Evolutionary conservation across 805 yeast species (phyloP), one percentile per base, ranked within the genome.

Genomic region (Saturnispora gosingensis): DNA sequence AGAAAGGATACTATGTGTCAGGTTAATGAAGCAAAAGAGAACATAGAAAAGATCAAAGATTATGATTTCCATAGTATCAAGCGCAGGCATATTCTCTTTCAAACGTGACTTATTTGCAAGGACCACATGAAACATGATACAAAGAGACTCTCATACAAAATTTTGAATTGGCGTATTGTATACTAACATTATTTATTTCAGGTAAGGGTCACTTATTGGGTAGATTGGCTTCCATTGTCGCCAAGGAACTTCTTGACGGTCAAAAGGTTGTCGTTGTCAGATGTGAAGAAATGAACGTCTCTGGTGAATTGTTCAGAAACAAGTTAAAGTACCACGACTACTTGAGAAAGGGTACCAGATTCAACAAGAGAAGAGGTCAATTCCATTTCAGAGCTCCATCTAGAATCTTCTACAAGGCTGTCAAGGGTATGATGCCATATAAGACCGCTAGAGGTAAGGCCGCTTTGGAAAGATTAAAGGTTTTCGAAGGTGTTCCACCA

Each of bases 311-410:
- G 76, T 93, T 93, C 97, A 90, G 99, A 83, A 88, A 91, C 85
- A 93, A 93, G 81, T 85, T 91, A 78, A 93, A 93, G 87, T 93
- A 89, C 93, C 97, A 90, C 78, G 99, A 95, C 75, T 93, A 90
- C 89, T 85, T 93, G 78, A 90, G 99, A 85, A 93, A 93, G 85
- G 87, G 95, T 69, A 90, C 99, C 73, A 86, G 96, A 80, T 93
- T 76, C 90, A 93, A 93, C 96, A 89, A 89, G 81, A 85, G 82
- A 71, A 85, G 89, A 76, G 99, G 99, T 81, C 98, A 98, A 72
- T 93, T 91, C 97, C 99, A 93, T 77, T 93, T 93, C 96, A 93
- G 98, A 80, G 99, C 99, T 61, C 99, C 99, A 76, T 90, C 98
- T 61, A 89, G 98, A 81, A 91, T 93, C 78, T 89, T 93, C 79